phyloP scores from a whole-genome alignment of 2,329 filamentous ascomycete genomes.

The Fusarium tanahbumbuense region DNA sequence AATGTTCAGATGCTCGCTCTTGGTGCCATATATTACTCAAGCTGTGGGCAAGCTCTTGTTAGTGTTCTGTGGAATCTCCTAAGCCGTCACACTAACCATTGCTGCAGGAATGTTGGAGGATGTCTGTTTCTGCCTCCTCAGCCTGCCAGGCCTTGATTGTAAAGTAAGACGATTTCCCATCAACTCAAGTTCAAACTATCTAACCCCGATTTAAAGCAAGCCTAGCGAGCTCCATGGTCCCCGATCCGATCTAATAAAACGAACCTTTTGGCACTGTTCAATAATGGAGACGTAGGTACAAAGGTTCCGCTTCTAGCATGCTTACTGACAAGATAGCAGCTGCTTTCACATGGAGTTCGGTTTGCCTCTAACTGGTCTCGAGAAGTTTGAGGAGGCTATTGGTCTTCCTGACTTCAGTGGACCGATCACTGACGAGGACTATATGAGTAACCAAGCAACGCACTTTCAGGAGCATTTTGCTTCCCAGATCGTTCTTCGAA shows the following conservation, averaged over 20 bases:
- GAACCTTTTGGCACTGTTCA: slow-evolving; percentile 45
- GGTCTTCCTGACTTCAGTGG: slow-evolving; percentile 66
- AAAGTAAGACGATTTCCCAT: slow-evolving; percentile 54
- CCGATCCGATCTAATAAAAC: slow-evolving; percentile 43
- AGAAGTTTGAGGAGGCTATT: slow-evolving; percentile 63
- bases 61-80: slow-evolving; percentile 30
- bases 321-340: slow-evolving; percentile 50
- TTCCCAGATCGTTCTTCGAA: slow-evolving; percentile 68
- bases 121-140: slow-evolving; percentile 65
- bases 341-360: slow-evolving; percentile 69
- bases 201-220: slow-evolving; percentile 31
- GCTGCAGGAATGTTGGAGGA: slow-evolving; percentile 69
- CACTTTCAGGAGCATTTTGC: slow-evolving; percentile 70
- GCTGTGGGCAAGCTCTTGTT: slow-evolving; percentile 64
- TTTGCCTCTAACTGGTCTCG: slow-evolving; percentile 65
- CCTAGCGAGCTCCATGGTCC: slow-evolving; percentile 41
- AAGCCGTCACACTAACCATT: slow-evolving; percentile 11
- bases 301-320: background rate
- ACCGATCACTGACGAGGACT: slow-evolving; percentile 60
- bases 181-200: background rate
- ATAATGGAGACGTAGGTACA: slow-evolving; percentile 45
- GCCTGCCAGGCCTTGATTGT: slow-evolving; percentile 67
- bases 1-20: slow-evolving; percentile 69
- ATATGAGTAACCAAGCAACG: slow-evolving; percentile 60
- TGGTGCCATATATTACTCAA: slow-evolving; percentile 65